Evolutionary conservation across 1,284 basidiomycete genomes (phyloP), one percentile per base, ranked within the genome.

Genomic region (Puccinia hordei): DNA sequence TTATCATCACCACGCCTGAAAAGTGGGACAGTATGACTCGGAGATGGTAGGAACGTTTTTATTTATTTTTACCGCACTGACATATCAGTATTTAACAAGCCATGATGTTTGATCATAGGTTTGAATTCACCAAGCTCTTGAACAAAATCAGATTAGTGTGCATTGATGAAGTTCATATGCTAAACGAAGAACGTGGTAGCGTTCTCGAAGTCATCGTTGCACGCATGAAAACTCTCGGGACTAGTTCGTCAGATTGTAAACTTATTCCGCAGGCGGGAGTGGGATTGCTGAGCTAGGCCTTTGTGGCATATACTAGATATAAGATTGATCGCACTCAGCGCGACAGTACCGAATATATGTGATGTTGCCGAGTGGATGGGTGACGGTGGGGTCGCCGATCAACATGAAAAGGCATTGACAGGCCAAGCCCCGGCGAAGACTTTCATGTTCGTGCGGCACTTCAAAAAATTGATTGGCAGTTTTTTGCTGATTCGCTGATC

Each of bases 21-120:
- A 98, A 98, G 86, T 95, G 93, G 92, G 95, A 97, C 83, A 92
- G 92, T 59, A 86, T 97, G 69, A 96, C 94, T 1, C 89, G 94
- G 41, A 91, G 91, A 84, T 92, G 92, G 92, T 90, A 82, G 75
- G 85, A 82, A n/a, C n/a, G n/a, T n/a, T n/a, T n/a, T n/a, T n/a
- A n/a, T n/a, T 27, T 19, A 59, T 24, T 73, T 30, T 49, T 41
- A 81, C 53, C 76, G 80, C 74, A 41, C 19, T 79, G 35, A 81
- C 93, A 3, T 63, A 44, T 13, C 33, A 1, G 46, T 8, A 41
- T 19, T 3, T 55, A 35, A 15, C 41, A 51, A 63, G 68, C n/a
- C n/a, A n/a, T n/a, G 24, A 35, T 61, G 10, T 59, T 24, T 71
- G 46, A 19, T 22, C 33, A 27, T 49, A 83, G 84, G 57, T 81